Evolutionary conservation across 2,329 filamentous ascomycete species (phyloP), one percentile per base, ranked within the genome.

Genomic region (Rutstroemia sp.): DNA sequence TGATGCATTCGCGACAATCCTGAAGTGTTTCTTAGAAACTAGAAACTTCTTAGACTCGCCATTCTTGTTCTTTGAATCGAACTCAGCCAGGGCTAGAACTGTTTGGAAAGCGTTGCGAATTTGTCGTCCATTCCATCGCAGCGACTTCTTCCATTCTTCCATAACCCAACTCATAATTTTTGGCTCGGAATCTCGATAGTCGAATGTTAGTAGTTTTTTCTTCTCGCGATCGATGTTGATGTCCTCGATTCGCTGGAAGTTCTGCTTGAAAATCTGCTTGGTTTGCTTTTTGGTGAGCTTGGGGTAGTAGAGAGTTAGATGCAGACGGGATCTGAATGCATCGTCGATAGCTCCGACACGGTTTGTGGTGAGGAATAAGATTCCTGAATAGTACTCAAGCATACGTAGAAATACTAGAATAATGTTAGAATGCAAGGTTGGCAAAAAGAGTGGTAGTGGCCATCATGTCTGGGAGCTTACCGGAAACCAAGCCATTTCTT

Each of bases 401-500:
- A 66, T 63, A 14, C 71, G 67, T 23, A 75, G 65, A 46, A 71
- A 67, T 2, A 69, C 60, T 34, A 12, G 30, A 34, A 12, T 12
- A 12, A 12, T 12, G 3, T 34, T 34, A 34, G 30, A 34, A 34
- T 14, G 12, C 10, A 34, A 34, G 10, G 30, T 14, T 34, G 12
- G 30, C 4, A 3, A 34, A 34, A 34, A 5, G 4, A 10, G 30
- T 34, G 30, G 3, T 12, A 34, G 1, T 34, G 9, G 10, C 30
- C 30, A 3, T 9, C 4, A 34, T 34, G 10, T 12, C 14, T 14
- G 3, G 30, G 30, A 34, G 12, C 30, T 34, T 34, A 34, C 30
- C 30, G 30, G 30, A 34, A 34, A 77, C 74, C 3, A 80, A 68
- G 48, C 74, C 76, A 63, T 80, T 80, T 16, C 76, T 71, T 41